Conservation (phyloP, 2,329 filamentous ascomycete species). For the Sporothrix variecibatus region DNA sequence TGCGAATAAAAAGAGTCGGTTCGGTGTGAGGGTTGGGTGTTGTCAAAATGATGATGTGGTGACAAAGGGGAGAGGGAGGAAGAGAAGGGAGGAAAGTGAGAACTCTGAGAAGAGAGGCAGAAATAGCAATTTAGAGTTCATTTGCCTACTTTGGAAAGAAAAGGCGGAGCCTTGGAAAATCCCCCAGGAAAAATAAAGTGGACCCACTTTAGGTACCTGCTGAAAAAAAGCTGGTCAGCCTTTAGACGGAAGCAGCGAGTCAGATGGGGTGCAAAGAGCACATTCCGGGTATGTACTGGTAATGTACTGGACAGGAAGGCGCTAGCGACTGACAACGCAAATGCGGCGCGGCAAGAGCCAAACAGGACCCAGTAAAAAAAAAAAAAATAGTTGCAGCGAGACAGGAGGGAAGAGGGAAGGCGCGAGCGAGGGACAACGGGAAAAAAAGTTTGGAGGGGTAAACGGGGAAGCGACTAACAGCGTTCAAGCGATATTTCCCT, state of each 20-base stretch:
- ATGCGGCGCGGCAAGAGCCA: slow-evolving; percentile 4
- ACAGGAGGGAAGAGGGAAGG: slow-evolving; percentile 16
- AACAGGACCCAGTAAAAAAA: slow-evolving; percentile 5
- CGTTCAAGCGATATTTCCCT: slow-evolving; percentile 16
- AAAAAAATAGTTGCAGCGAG: neutral
- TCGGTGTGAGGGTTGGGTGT: slow-evolving; percentile 12
- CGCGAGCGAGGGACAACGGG: neutral
- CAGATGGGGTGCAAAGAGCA: slow-evolving; percentile 7
- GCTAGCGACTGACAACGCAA: slow-evolving; percentile 2
- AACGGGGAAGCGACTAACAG: slow-evolving; percentile 21
- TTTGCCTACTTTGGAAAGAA: neutral
- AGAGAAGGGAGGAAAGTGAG: slow-evolving; percentile 4
- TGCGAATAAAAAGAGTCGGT: neutral
- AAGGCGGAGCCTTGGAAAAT: slow-evolving; percentile 16
- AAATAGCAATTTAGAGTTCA: neutral
- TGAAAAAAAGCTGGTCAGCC: neutral
- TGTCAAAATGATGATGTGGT: slow-evolving; percentile 22
- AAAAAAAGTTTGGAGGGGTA: slow-evolving; percentile 18
- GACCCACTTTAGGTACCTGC: slow-evolving; percentile 15
- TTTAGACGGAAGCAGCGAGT: slow-evolving; percentile 17
- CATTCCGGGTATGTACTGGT: neutral
- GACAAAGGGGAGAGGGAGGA: slow-evolving; percentile 19
- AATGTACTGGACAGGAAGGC: neutral
- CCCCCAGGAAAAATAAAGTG: slow-evolving; percentile 20
- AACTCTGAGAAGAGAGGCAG: neutral